Evolutionary conservation across 495 filamentous ascomycete species (phyloP).

Genomic region (Paragyromitra xinjiangensis): DNA sequence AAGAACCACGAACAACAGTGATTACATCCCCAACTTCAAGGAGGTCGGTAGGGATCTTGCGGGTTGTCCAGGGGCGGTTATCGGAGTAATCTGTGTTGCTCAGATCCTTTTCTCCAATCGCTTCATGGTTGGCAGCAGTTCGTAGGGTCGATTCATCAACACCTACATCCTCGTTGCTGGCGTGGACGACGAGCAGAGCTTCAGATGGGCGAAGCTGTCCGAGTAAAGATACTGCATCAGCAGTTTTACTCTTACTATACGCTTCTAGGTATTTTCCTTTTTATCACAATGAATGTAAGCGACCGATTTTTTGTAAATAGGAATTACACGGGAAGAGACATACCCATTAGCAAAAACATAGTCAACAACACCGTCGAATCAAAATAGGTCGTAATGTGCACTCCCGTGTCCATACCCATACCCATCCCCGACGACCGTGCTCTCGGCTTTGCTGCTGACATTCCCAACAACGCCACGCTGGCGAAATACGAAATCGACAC

Average conservation of each 20-base stretch:
- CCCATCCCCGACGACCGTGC: conserved; percentile 35
- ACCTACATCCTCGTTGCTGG: conserved; percentile 48
- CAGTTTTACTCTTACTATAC: conserved; percentile 90
- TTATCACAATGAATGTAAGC: conserved; percentile 15
- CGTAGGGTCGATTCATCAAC: conserved; percentile 37
- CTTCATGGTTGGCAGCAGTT: background rate
- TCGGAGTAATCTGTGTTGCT: conserved; percentile 51
- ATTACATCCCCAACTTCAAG: conserved; percentile 86
- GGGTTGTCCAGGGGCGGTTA: conserved; percentile 53
- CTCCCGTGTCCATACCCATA: conserved; percentile 38
- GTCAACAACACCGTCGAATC: conserved; percentile 95
- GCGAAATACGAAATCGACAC: conserved; percentile 89
- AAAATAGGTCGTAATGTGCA: conserved; percentile 78
- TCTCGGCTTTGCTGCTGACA: conserved; percentile 65
- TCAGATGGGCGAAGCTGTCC: conserved; percentile 81
- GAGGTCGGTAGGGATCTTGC: conserved; percentile 71
- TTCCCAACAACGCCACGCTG: conserved; percentile 79
- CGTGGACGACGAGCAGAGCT: conserved; percentile 71
- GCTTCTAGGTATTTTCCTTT: conserved; percentile 78
- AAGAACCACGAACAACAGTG: conserved; percentile 77
- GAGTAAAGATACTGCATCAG: conserved; percentile 83
- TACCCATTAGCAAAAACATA: conserved; percentile 81
- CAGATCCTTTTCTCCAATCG: conserved; percentile 48
- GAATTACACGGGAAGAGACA: background rate
- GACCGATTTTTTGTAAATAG: background rate